A percentile compares a stretch with the other conserved stretches of the same genome.
These are phyloP conservation scores for Trichosanthes cucumerina DNA, from an alignment of 306 rosid genomes.

Conservation along the genomic window DNA sequence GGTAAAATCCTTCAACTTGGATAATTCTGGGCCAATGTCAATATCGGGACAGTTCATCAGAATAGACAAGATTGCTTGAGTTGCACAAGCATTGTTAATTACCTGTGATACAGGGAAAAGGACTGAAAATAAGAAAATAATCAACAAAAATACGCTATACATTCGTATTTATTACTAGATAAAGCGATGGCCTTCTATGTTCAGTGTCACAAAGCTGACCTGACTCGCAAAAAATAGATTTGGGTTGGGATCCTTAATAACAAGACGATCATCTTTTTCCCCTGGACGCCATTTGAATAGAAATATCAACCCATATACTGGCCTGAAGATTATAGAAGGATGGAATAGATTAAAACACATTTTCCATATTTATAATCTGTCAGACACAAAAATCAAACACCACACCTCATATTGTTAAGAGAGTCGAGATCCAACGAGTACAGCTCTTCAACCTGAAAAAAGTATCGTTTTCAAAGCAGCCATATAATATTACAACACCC, in stretches of 20 bases:
- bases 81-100: slow-evolving; percentile 97
- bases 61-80: slow-evolving; percentile 95
- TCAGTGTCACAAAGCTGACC: slow-evolving; percentile 34
- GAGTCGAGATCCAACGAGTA: slow-evolving; percentile 80
- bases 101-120: slow-evolving; percentile 33
- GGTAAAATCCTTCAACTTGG: slow-evolving; percentile 75
- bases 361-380: not conserved
- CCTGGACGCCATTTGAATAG: slow-evolving; percentile 99
- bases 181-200: not conserved
- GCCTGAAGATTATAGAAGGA: slow-evolving; percentile 41
- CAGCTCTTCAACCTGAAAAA: slow-evolving; percentile 88
- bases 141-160: not conserved
- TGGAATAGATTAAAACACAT: slow-evolving; percentile 11
- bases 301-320: slow-evolving; percentile 90
- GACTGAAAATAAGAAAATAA: not conserved
- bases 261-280: slow-evolving; percentile 82
- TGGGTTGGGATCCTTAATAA: slow-evolving; percentile 89
- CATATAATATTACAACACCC: not conserved
- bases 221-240: slow-evolving; percentile 95
- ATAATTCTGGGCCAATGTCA: slow-evolving; percentile 82
- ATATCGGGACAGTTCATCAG: slow-evolving; percentile 78
- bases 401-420: slow-evolving; percentile 70
- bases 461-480: slow-evolving; percentile 10
- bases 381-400: not conserved
- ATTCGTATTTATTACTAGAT: not conserved